A percentile compares a stretch with the other conserved stretches of the same genome.
These are phyloP conservation scores for Astrothelium macrocarpum DNA, from an alignment of 495 filamentous ascomycete genomes.

Conservation along the genomic window DNA sequence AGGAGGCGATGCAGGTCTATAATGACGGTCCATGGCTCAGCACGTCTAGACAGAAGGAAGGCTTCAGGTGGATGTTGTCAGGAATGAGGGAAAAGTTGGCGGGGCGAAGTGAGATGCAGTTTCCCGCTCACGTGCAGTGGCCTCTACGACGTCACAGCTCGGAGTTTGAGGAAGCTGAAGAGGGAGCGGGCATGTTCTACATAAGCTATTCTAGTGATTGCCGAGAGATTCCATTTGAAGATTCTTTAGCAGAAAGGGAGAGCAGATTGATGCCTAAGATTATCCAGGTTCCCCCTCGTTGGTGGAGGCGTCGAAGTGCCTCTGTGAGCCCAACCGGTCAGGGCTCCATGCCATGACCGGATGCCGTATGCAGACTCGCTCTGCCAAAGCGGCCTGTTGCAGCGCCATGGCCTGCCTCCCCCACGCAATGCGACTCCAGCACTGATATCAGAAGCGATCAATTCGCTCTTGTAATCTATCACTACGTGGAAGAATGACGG, in stretches of 20 bases:
- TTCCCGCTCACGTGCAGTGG: constrained; percentile 1
- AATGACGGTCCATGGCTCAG: background rate
- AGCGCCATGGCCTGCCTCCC: background rate
- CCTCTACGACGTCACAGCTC: background rate
- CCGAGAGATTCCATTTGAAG: too few relatives aligned
- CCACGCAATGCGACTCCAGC: background rate
- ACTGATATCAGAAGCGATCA: background rate
- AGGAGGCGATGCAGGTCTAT: background rate
- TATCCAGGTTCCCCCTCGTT: background rate
- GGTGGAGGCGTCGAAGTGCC: background rate
- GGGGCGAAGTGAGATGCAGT: background rate
- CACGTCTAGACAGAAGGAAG: background rate
- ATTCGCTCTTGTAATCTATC: background rate
- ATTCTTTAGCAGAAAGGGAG: too few relatives aligned
- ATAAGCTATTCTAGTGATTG: background rate
- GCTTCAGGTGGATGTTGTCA: background rate
- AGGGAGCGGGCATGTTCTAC: too few relatives aligned
- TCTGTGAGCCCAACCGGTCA: background rate
- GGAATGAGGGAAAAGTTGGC: constrained; percentile 4
- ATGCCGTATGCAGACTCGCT: background rate
- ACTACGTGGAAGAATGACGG: background rate
- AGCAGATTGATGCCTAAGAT: constrained; percentile 1
- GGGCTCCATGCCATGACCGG: background rate
- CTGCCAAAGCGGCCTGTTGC: background rate
- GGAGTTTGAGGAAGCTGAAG: background rate